These are phyloP conservation scores for Boletellus ananiceps DNA, from an alignment of 768 basidiomycete genomes.

Conservation along the genomic window DNA sequence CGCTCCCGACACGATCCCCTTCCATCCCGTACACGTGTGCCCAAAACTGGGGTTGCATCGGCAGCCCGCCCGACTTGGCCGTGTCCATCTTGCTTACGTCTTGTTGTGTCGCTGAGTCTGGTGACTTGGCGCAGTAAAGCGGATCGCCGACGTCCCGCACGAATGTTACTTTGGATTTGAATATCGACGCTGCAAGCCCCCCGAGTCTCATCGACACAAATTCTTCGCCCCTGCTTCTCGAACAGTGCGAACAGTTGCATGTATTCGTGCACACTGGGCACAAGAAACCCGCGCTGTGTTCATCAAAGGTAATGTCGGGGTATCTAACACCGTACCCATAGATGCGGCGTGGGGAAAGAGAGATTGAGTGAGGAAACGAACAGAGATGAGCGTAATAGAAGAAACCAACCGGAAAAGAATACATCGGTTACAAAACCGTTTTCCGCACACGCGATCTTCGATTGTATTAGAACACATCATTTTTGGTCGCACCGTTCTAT, in stretches of 20 bases:
- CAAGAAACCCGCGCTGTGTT: conserved; percentile 25
- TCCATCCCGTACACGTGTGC: conserved; percentile 32
- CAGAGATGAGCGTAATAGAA: neutral
- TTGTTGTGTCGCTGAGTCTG: neutral
- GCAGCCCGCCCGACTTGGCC: neutral
- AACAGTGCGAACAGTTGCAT: conserved; percentile 49
- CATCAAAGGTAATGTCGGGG: conserved; percentile 35
- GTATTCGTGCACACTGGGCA: conserved; percentile 44
- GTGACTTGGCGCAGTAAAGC: neutral
- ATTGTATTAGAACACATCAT: conserved; percentile 31
- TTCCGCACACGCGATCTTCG: conserved; percentile 24
- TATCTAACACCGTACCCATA: conserved; percentile 30
- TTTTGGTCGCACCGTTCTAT: conserved; percentile 25
- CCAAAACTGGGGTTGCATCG: conserved; percentile 23
- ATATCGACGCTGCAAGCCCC: conserved; percentile 19
- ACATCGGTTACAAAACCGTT: conserved; percentile 35
- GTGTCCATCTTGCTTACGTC: neutral
- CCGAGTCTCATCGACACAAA: conserved; percentile 35
- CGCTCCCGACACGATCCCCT: conserved; percentile 26
- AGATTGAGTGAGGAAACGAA: neutral
- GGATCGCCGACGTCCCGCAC: conserved; percentile 16
- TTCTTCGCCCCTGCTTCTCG: conserved; percentile 41
- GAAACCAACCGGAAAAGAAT: conserved; percentile 30
- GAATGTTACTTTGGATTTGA: conserved; percentile 22
- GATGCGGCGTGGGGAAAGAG: no score